Conservation (phyloP, 352 stramenopile genomes). For the Saprolegnia diclina region DNA sequence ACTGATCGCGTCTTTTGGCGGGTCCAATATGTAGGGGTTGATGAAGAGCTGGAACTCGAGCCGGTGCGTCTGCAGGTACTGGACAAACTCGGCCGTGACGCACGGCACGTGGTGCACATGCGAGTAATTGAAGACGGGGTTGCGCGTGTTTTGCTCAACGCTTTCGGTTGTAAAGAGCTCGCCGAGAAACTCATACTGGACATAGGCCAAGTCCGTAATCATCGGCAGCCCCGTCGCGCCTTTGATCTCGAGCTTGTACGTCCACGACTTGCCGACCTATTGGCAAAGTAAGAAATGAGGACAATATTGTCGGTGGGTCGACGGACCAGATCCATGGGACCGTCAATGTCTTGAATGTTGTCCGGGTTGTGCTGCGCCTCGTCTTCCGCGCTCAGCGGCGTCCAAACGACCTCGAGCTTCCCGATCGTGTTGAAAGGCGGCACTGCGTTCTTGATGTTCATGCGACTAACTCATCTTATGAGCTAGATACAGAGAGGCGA, state of each 20-base stretch:
- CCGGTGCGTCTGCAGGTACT: constrained; percentile 72
- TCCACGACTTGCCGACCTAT: constrained; percentile 85
- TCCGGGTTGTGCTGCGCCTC: constrained; percentile 59
- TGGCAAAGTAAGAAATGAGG: constrained; percentile 23
- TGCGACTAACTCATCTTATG: constrained; percentile 31
- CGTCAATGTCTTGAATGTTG: constrained; percentile 66
- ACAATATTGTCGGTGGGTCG: constrained; percentile 16
- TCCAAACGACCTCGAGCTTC: constrained; percentile 88
- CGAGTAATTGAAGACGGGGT: constrained; percentile 86
- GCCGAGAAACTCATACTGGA: constrained; percentile 90
- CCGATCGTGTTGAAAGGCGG: constrained; percentile 91
- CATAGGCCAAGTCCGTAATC: constrained; percentile 87
- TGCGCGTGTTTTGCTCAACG: constrained; percentile 84
- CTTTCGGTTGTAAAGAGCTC: constrained; percentile 90
- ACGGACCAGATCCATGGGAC: constrained; percentile 47
- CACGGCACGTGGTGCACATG: constrained; percentile 80
- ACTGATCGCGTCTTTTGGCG: constrained; percentile 76
- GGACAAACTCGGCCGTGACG: constrained; percentile 84
- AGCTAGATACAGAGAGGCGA: not conserved
- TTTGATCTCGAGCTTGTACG: constrained; percentile 84
- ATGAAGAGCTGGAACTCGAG: constrained; percentile 87
- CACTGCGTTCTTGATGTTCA: constrained; percentile 87
- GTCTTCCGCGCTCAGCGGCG: constrained; percentile 72
- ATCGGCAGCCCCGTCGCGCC: constrained; percentile 77
- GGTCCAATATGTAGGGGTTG: constrained; percentile 83